Evolutionary conservation across 225 moss, liverwort and hornwort species (phyloP).

Genomic region (Anthoceros angustus): DNA sequence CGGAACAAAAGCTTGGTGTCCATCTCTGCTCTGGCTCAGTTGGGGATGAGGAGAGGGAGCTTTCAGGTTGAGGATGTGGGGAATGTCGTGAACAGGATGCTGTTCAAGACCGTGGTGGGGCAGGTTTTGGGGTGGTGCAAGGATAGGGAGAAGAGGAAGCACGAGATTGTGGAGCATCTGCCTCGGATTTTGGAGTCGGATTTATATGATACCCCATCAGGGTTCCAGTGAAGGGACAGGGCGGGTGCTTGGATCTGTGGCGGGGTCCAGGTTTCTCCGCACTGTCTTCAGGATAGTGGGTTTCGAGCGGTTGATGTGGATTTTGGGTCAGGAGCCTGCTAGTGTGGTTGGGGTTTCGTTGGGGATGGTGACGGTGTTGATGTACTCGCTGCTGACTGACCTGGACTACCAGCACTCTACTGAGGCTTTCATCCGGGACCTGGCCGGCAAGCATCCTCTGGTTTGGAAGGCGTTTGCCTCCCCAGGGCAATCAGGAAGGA

Average conservation of each 20-base stretch:
- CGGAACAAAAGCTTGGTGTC: background rate
- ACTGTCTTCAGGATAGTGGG: background rate
- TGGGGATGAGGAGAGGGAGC: background rate
- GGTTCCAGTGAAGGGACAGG: background rate
- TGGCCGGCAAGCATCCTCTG: background rate
- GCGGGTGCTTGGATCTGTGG: background rate
- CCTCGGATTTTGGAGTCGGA: background rate
- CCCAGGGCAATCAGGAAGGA: background rate
- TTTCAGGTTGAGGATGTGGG: background rate
- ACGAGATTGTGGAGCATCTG: background rate
- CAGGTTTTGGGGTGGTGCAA: background rate
- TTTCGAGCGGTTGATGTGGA: background rate
- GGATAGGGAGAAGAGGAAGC: background rate
- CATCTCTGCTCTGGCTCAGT: background rate
- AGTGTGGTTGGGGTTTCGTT: background rate
- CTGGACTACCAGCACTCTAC: background rate
- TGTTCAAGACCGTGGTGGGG: slow-evolving; percentile 1
- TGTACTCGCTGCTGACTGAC: background rate
- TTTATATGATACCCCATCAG: background rate
- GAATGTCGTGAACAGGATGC: background rate
- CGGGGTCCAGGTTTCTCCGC: background rate
- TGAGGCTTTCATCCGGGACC: background rate
- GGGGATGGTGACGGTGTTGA: background rate
- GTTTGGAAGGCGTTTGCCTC: slow-evolving; percentile 1
- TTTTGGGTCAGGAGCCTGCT: background rate